Evolutionary conservation across 805 yeast genomes (phyloP), one percentile per base, ranked within the genome.

Genomic region (Zygosaccharomyces bailii): DNA sequence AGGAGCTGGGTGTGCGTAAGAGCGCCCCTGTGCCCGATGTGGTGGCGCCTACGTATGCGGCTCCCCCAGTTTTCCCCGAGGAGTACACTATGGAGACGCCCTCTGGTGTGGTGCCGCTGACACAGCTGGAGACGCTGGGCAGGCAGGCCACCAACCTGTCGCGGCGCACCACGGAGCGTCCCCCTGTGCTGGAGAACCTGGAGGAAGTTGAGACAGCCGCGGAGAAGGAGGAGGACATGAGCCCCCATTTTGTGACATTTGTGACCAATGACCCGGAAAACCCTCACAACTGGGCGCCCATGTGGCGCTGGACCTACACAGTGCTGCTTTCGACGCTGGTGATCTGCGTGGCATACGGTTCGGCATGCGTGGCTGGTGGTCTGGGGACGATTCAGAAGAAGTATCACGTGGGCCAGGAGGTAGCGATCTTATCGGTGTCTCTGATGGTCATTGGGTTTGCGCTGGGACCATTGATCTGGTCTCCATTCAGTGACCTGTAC

Each of bases 311-410:
- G 86, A 2, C 63, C 1, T 86, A 83, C 60, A 88, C 97, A 0
- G 60, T 84, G 23, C 51, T 81, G 7, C 70, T 86, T 18, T 80
- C 96, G 1, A 52, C 79, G 24, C 73, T 86, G 50, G 96, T 90
- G 40, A 82, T 90, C 45, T 78, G 88, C 57, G 96, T 91, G 23
- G 97, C 97, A 2, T 89, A 86, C 63, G 96, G 96, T 32, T 86
- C 96, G 3, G 84, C 96, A 1, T 84, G 91, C 61, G 84, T 87
- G 56, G 83, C 96, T 19, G 95, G 96, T 55, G 93, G 95, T 35
- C 69, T 90, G 39, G 76, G 73, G n/a, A 71, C 83, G 13, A 79
- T 87, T 48, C 69, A 71, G 49, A 82, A 82, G 10, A 74, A 79
- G 55, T 87, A 73, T 63, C 67, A 79, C 49, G 96, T 89, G 17